phyloP scores from a whole-genome alignment of 768 basidiomycete species.

The Amyloporia xantha region DNA sequence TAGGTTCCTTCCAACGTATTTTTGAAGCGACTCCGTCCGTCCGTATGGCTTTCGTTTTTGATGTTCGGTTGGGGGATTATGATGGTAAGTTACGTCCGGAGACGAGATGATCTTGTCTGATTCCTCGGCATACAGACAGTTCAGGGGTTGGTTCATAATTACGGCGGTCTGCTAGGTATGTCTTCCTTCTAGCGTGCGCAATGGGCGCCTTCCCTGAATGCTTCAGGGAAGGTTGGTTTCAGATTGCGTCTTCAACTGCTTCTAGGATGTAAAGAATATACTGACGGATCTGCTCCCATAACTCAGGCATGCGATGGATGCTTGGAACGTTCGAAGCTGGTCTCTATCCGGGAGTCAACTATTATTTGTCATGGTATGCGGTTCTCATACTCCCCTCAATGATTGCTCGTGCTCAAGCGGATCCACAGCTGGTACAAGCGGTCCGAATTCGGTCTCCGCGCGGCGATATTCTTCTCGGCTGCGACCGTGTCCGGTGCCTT shows the following conservation, averaged over 20 bases:
- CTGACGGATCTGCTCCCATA: too few relatives aligned
- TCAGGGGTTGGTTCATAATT: slow-evolving; percentile 67
- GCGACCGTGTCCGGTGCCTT: slow-evolving; percentile 82
- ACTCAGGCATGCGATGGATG: slow-evolving; percentile 70
- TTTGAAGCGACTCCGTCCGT: slow-evolving; percentile 67
- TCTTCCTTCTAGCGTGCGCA: too few relatives aligned
- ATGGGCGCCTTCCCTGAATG: not conserved
- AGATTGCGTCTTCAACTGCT: too few relatives aligned
- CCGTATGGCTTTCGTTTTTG: slow-evolving; percentile 66
- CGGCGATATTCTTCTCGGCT: slow-evolving; percentile 44
- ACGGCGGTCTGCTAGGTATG: slow-evolving; percentile 59
- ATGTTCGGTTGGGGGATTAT: slow-evolving; percentile 73
- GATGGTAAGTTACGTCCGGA: slow-evolving; percentile 43
- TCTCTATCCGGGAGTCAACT: slow-evolving; percentile 47
- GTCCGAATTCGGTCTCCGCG: slow-evolving; percentile 62
- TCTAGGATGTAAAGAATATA: not conserved
- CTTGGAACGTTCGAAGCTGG: slow-evolving; percentile 71
- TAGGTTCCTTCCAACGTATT: slow-evolving; percentile 68
- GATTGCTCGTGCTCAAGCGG: slow-evolving; percentile 12
- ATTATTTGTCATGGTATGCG: slow-evolving; percentile 64
- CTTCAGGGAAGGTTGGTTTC: too few relatives aligned
- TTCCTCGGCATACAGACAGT: slow-evolving; percentile 41
- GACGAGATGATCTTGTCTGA: not conserved
- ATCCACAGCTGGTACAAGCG: slow-evolving; percentile 55
- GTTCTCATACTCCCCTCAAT: not conserved